A percentile compares a stretch with the other conserved stretches of the same genome.
Evolutionary conservation across 345 rosid species (phyloP).

Genomic region (Ricinus communis): DNA sequence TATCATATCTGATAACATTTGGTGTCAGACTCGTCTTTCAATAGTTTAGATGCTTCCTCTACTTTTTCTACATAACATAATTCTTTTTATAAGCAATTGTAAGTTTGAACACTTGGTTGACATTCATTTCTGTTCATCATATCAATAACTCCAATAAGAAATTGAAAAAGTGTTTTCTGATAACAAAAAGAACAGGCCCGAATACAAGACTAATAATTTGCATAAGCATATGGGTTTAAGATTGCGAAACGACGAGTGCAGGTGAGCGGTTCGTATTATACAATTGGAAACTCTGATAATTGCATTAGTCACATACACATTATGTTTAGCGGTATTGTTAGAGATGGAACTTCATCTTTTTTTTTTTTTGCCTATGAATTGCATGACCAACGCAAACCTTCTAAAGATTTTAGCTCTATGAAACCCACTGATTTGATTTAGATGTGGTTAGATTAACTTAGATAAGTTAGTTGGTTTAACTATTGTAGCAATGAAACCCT

Average conservation of each 20-base stretch:
- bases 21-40: no score
- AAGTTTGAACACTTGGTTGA: no score
- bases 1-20: no score
- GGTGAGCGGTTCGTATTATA: conserved; percentile 75
- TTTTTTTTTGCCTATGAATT: conserved; percentile 87
- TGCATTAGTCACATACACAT: conserved; percentile 80
- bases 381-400: conserved; percentile 95
- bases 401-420: conserved; percentile 79
- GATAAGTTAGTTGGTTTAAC: no score
- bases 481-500: no score
- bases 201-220: conserved; percentile 78
- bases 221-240: conserved; percentile 86
- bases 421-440: conserved; percentile 60
- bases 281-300: conserved; percentile 78
- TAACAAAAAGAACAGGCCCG: conserved; percentile 88
- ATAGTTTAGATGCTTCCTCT: no score
- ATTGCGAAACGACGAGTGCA: conserved; percentile 70
- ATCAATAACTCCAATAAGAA: no score
- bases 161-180: conserved; percentile 64
- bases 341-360: conserved; percentile 55
- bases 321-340: conserved; percentile 70
- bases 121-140: no score
- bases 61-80: no score
- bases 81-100: no score
- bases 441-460: no score